A percentile compares a stretch with the other conserved stretches of the same genome.
Evolutionary conservation across 768 basidiomycete species (phyloP).

Genomic region (Mycena crocata): DNA sequence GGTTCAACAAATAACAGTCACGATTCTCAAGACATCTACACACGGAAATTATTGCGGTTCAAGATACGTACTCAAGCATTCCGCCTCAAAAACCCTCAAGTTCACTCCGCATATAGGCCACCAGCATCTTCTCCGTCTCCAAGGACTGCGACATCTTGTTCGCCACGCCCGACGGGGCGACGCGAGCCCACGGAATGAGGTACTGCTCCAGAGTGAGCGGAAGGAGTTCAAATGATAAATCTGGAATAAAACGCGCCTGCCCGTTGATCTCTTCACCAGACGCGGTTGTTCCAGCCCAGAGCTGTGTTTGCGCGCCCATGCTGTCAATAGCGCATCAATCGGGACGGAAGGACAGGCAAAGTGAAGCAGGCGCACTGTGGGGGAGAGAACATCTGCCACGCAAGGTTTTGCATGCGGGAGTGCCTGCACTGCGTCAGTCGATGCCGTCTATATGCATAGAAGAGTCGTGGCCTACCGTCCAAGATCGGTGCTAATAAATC

Average conservation of each 20-base stretch:
- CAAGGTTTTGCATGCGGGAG: too few species aligned
- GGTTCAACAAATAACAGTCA: too few species aligned
- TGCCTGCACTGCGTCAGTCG: too few species aligned
- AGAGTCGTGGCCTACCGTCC: too few species aligned
- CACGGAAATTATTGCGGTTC: too few species aligned
- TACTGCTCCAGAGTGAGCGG: not conserved
- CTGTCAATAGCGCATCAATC: not conserved
- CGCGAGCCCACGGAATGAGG: constrained; percentile 3
- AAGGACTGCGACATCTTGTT: not conserved
- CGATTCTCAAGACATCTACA: too few species aligned
- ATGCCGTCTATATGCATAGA: too few species aligned
- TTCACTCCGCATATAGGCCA: not conserved
- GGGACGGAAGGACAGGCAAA: not conserved
- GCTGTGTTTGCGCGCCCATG: not conserved
- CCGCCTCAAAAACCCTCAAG: constrained; percentile 1
- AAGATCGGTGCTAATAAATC: constrained; percentile 12
- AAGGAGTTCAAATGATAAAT: not conserved
- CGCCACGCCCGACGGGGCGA: not conserved
- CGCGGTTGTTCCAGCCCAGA: constrained; percentile 8
- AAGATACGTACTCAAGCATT: too few species aligned
- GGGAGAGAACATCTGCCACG: not conserved
- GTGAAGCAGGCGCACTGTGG: not conserved
- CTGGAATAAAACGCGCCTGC: not conserved
- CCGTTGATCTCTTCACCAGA: not conserved
- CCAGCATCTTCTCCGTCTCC: not conserved